Base-by-base conservation (phyloP, 495 filamentous ascomycete genomes). In the Beverwykella pulmonaria region DNA sequence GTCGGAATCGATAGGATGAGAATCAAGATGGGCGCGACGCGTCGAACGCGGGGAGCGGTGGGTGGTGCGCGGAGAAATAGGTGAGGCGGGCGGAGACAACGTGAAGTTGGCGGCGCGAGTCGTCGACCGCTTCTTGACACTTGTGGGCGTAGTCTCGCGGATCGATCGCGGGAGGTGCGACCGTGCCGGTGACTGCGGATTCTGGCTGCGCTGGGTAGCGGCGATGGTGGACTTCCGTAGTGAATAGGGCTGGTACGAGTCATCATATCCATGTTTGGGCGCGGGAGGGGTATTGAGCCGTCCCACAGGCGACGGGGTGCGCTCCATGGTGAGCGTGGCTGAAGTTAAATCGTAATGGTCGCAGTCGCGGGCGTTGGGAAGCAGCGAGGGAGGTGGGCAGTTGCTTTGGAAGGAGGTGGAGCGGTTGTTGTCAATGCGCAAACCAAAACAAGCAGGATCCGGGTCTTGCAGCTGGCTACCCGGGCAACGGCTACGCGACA, bases 181-280 rank as follows among this genome's bases (percentile, higher is more conserved):
- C 20, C 30, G 64, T n/a, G 32, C 19, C 17, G 59, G 36, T 19
- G 55, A 22, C 1, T 30, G 34, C 23, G 26, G 56, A 15, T 59
- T 12, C n/a, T 39, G 47, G 6, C 55, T 34, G n/a, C 12, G 29
- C 10, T 56, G 57, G n/a, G 79, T 65, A 19, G 80, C 66, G 41
- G 67, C 68, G 23, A 86, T 80, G 52, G 77, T 76, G 6, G 86
- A 88, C 49, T 85, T 83, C 52, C 86, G 80, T 15, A 85, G 82
- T 78, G 82, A 80, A 75, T 88, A 92, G 25, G 89, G 89, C 66
- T 89, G 84, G 76, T 87, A 91, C 54, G 78, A 74, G 78, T 95
- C 90, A 61, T 82, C 71, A 81, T 86, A 54, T 52, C 90, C 90
- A 78, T 87, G 85, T 36, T 83, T 85, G 19, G 92, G 92, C 41